phyloP scores from a whole-genome alignment of 1,139 yeast genomes.

The Magnusiomyces sp. region DNA sequence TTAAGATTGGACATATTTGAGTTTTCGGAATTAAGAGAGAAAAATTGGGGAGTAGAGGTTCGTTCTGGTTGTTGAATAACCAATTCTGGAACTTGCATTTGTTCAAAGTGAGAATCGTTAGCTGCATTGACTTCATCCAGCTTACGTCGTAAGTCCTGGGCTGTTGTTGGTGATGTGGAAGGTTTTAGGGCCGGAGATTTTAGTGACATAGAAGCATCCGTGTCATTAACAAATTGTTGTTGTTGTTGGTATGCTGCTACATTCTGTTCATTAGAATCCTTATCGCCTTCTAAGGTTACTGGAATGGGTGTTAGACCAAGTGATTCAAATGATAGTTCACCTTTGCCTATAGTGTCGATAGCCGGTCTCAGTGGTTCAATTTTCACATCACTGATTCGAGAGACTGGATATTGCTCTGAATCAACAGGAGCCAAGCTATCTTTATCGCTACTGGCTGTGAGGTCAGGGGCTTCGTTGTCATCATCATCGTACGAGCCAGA shows the following conservation, averaged over 20 bases:
- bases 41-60: slow-evolving; percentile 1
- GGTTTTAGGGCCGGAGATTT: no score
- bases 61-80: slow-evolving; percentile 5
- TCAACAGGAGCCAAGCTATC: slow-evolving; percentile 14
- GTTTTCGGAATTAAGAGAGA: no score
- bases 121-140: no score
- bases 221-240: no score
- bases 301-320: slow-evolving; percentile 35
- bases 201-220: no score
- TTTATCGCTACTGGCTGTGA: slow-evolving; percentile 4
- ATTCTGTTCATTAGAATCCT: no score
- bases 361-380: slow-evolving; percentile 48
- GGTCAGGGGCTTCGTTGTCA: slow-evolving; percentile 1
- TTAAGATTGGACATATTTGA: no score
- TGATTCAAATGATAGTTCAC: slow-evolving; percentile 55
- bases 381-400: slow-evolving; percentile 32
- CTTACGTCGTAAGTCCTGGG: no score
- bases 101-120: no score
- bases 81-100: not conserved
- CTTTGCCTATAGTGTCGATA: slow-evolving; percentile 62
- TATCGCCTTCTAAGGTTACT: no score
- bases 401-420: slow-evolving; percentile 6
- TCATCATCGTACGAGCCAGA: slow-evolving; percentile 11
- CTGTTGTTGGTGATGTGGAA: no score
- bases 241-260: no score